Evolutionary conservation across 305 asterid genomes (phyloP).

Genomic region (Fraxinus sp.): DNA sequence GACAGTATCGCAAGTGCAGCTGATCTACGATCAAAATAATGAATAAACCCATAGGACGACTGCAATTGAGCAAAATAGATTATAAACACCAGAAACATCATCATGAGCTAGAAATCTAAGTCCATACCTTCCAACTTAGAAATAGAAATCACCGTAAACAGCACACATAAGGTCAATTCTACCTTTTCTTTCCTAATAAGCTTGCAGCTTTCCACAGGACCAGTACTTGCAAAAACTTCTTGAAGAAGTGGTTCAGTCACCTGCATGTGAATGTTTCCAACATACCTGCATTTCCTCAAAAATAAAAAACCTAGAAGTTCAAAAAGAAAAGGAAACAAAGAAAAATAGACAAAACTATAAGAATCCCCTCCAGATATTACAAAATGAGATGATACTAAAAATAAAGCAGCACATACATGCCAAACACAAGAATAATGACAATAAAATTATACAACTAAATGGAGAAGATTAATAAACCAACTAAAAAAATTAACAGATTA

Average conservation of each 20-base stretch:
- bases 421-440: constrained; percentile 3
- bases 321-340: constrained; percentile 27
- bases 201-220: constrained; percentile 87
- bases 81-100: constrained; percentile 18
- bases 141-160: constrained; percentile 7
- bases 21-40: constrained; percentile 81
- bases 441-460: constrained; percentile 1
- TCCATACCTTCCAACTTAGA: constrained; percentile 6
- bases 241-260: constrained; percentile 88
- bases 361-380: constrained; percentile 28
- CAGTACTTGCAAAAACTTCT: constrained; percentile 80
- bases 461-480: constrained; percentile 10
- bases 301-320: constrained; percentile 27
- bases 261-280: constrained; percentile 76
- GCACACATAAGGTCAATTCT: constrained; percentile 4
- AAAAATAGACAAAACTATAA: constrained; percentile 25
- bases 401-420: constrained; percentile 8
- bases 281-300: constrained; percentile 73
- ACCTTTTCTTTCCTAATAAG: constrained; percentile 92
- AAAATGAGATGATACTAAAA: constrained; percentile 21
- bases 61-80: constrained; percentile 39
- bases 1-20: constrained; percentile 72
- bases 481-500: neutral
- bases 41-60: constrained; percentile 88
- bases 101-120: constrained; percentile 19